A percentile compares a stretch with the other conserved stretches of the same genome.
phyloP scores from a whole-genome alignment of 163 green algal species.

The Chlorella variabilis region DNA sequence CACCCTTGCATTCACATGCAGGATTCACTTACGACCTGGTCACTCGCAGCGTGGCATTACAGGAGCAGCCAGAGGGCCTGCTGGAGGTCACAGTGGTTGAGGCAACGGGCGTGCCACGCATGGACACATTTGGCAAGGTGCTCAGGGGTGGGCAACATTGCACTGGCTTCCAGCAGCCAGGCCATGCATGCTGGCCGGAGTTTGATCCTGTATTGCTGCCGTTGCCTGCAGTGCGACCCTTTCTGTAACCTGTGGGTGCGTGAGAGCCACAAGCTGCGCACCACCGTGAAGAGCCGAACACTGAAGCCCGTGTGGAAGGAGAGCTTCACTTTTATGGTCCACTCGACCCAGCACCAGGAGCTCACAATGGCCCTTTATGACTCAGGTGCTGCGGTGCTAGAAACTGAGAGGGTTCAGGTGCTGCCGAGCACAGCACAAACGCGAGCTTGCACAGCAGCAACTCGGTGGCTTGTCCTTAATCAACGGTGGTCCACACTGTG shows the following conservation, averaged over 20 bases:
- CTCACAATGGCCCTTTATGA: slow-evolving; percentile 49
- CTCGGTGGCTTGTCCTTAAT: too few species aligned
- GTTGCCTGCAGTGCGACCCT: slow-evolving; percentile 3
- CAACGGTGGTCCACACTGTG: neutral
- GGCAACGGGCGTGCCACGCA: slow-evolving; percentile 42
- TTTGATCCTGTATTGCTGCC: neutral
- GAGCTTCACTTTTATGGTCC: slow-evolving; percentile 59
- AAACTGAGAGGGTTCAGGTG: too few species aligned
- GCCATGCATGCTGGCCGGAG: too few species aligned
- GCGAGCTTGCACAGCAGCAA: too few species aligned
- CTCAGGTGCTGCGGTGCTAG: neutral
- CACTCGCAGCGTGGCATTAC: neutral
- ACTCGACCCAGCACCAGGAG: slow-evolving; percentile 47
- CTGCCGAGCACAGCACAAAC: too few species aligned
- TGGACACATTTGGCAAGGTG: slow-evolving; percentile 41
- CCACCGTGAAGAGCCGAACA: slow-evolving; percentile 30
- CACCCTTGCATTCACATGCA: neutral
- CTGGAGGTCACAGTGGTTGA: slow-evolving; percentile 41
- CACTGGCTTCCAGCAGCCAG: too few species aligned
- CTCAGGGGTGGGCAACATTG: too few species aligned
- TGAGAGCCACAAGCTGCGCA: slow-evolving; percentile 32
- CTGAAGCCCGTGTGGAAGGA: slow-evolving; percentile 49
- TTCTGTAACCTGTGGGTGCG: slow-evolving; percentile 5
- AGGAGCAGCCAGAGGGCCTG: slow-evolving; percentile 40
- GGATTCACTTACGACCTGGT: slow-evolving; percentile 19